Base-by-base conservation (phyloP, 2,329 filamentous ascomycete genomes). In the Pseudogymnoascus sp. region DNA sequence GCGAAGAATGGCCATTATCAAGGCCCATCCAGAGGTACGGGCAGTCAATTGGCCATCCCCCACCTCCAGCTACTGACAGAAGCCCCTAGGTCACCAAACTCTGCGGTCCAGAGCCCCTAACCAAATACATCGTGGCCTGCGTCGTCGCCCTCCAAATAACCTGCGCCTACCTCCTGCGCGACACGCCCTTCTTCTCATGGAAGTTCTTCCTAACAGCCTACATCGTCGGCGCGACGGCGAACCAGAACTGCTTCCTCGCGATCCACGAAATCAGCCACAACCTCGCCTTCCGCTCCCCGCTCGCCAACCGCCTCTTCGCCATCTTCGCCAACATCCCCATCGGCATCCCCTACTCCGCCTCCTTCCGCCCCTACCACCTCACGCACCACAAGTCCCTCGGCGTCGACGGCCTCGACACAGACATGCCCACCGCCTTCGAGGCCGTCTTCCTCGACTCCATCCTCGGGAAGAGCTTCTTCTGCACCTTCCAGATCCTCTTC, bases 181-280 rank as follows among this genome's bases (percentile, higher is more conserved):
- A 92, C 72, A 89, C 89, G 1, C 78, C 91, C 15, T 86, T 97
- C 73, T 83, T 93, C 71, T 95, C 91, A 64, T 90, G 87, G 83
- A 85, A 82, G 67, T 97, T 96, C 80, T 88, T 96, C 81, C 81
- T 88, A 63, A 89, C 92, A 0, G 92, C 91, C 67, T 99, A 99
- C 77, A 79, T 96, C 62, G 82, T 99, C 66, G 95, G 95, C 64
- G 95, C 95, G 31, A 97, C 95, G 0, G 88, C 93, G 62, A 99
- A 97, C 81, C 95, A 99, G 81, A 99, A 99, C 77, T 85, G 97
- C 60, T 99, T 99, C 80, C 87, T 99, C 44, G 92, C 95, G 64
- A 99, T 99, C 73, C 95, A 99, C 79, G 95, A 99, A 78, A 97
- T 99, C 75, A 96, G 91, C 15, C 95, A 99, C 79, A 99, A 99